These are phyloP conservation scores for Sarocladiaceae sp. DNA, from an alignment of 2,329 filamentous ascomycete species.

Conservation along the genomic window DNA sequence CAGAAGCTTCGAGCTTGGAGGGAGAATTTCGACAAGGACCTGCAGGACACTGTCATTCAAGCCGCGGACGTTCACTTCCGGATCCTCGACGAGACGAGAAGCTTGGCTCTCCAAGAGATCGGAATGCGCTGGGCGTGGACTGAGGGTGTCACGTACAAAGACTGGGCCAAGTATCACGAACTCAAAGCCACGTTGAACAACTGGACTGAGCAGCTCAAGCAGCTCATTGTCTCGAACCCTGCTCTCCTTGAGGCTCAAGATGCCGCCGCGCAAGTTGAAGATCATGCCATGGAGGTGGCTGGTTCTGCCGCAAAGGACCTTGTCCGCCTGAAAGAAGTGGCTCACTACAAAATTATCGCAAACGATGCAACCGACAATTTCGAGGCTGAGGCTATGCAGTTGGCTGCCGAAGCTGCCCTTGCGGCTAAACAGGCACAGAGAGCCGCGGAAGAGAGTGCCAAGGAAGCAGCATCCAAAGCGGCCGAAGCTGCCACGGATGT, in stretches of 20 bases:
- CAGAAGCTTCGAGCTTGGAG: conserved; percentile 76
- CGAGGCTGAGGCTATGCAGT: conserved; percentile 59
- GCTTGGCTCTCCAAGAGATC: conserved; percentile 83
- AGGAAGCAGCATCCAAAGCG: conserved; percentile 24
- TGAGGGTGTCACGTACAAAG: conserved; percentile 92
- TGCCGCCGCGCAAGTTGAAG: conserved; percentile 66
- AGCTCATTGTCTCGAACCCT: conserved; percentile 69
- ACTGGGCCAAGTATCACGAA: conserved; percentile 93
- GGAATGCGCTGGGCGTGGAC: conserved; percentile 96
- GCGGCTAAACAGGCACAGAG: conserved; percentile 15
- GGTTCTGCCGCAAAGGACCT: conserved; percentile 78
- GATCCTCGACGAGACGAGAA: conserved; percentile 77
- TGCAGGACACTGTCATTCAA: conserved; percentile 62
- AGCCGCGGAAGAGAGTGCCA: conserved; percentile 29
- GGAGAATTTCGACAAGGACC: conserved; percentile 64
- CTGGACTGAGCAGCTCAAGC: conserved; percentile 79
- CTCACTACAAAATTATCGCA: conserved; percentile 75
- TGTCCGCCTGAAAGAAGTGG: conserved; percentile 74
- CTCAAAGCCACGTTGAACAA: conserved; percentile 77
- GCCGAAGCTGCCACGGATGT: conserved; percentile 18
- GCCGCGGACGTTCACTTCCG: conserved; percentile 77
- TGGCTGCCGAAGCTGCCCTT: conserved; percentile 45
- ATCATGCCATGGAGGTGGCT: conserved; percentile 75
- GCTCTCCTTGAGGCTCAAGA: conserved; percentile 65
- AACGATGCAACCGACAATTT: conserved; percentile 76